Conservation (phyloP, 345 rosid species). For the Hibiscus mutabilis region DNA sequence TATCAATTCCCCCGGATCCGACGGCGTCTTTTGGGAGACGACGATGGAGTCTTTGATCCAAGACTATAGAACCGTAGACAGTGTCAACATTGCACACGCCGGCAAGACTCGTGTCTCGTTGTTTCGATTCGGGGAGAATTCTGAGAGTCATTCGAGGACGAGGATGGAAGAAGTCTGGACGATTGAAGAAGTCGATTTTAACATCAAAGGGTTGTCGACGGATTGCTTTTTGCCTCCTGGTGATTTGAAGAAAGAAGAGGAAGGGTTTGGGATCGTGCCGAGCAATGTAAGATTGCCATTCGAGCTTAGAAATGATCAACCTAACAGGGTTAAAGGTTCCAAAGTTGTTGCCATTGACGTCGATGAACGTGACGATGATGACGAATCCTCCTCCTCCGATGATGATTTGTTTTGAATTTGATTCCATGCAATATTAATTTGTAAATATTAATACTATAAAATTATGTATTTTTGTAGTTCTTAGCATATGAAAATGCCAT, state of each 20-base stretch:
- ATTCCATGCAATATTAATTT: neutral
- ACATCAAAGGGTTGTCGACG: slow-evolving; percentile 77
- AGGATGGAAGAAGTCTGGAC: slow-evolving; percentile 87
- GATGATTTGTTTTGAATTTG: slow-evolving; percentile 11
- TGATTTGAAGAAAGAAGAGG: slow-evolving; percentile 70
- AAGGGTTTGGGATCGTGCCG: slow-evolving; percentile 19
- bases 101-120: slow-evolving; percentile 68
- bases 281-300: slow-evolving; percentile 31
- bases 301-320: slow-evolving; percentile 40
- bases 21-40: slow-evolving; percentile 81
- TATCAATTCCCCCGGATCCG: slow-evolving; percentile 44
- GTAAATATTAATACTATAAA: slow-evolving; percentile 16
- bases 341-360: slow-evolving; percentile 57
- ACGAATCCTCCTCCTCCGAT: slow-evolving; percentile 12
- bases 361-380: slow-evolving; percentile 31
- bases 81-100: slow-evolving; percentile 67
- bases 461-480: neutral
- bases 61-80: slow-evolving; percentile 72
- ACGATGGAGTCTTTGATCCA: slow-evolving; percentile 73
- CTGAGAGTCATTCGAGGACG: slow-evolving; percentile 65
- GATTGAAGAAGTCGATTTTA: slow-evolving; percentile 90
- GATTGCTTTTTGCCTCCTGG: slow-evolving; percentile 92
- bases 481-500: neutral
- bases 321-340: slow-evolving; percentile 47
- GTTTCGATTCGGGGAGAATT: slow-evolving; percentile 54